Evolutionary conservation across 331 rosid genomes (phyloP), one percentile per base, ranked within the genome.

Genomic region (Cydonia oblonga): DNA sequence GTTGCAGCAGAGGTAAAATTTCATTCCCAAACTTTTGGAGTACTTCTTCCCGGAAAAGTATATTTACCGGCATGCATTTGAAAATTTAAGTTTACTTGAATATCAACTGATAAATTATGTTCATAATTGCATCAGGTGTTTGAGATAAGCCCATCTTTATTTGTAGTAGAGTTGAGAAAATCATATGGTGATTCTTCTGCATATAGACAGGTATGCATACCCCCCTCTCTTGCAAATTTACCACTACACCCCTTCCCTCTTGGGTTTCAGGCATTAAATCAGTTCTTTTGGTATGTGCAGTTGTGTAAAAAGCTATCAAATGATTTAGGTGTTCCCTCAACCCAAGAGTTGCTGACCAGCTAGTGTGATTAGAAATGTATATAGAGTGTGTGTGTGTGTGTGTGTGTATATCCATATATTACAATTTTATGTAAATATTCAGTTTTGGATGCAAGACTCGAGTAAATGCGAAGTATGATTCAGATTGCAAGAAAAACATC

Each of bases 131-230:
- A 19, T 30, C 96, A 95, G 98, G 88, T 91, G 70, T 90, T 91
- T 64, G 97, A 91, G 88, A 86, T 95, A 64, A 83, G 90, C 76
- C 84, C 92, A 63, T 87, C 97, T n/a, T 78, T 88, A 75, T 70
- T 77, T 40, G 96, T 91, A 15, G 99, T 95, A 66, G 99, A 95
- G 69, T 32, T 95, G 51, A 90, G 97, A 64, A 95, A 91, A 82
- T 83, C 92, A n/a, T 79, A 71, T 67, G 99, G 99, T 77, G 99
- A 95, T 76, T 76, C 90, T 14, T 87, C 96, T 20, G 70, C 84
- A 66, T 95, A 91, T 79, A 91, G 96, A 88, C 84, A 91, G 96
- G 99, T 86, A 79, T 15, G 22, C 44, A 38, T 38, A 38, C 44
- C 44, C 14, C 44, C 44, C 7, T 33, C 7, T 38, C 44, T 46